A percentile compares a stretch with the other conserved stretches of the same genome.
Evolutionary conservation across 352 stramenopile genomes (phyloP).

Genomic region (Thalassiosira ordinaria): DNA sequence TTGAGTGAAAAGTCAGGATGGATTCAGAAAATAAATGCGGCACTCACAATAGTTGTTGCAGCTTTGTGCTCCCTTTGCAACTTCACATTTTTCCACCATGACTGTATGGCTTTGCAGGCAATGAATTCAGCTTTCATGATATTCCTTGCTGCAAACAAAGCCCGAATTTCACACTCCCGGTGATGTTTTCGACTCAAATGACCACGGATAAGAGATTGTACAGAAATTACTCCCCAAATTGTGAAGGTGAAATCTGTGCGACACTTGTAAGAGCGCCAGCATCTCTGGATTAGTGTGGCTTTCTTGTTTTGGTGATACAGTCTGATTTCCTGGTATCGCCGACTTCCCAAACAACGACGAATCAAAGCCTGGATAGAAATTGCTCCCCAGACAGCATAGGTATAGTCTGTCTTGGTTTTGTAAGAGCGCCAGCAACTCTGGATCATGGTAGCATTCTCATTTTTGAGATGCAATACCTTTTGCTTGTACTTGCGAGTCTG

Average conservation of each 20-base stretch:
- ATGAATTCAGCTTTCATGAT: conserved; percentile 25
- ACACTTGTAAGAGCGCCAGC: conserved; percentile 26
- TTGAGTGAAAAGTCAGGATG: neutral
- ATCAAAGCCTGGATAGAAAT: conserved; percentile 11
- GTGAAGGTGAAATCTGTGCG: conserved; percentile 3
- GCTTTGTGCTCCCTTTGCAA: conserved; percentile 4
- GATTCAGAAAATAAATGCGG: neutral
- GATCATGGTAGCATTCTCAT: conserved; percentile 26
- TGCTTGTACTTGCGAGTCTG: neutral
- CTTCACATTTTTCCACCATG: conserved; percentile 15
- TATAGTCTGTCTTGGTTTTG: conserved; percentile 4
- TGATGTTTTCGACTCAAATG: too few species aligned
- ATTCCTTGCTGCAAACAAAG: conserved; percentile 15
- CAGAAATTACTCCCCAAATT: conserved; percentile 11
- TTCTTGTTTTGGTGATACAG: neutral
- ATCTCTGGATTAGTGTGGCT: neutral
- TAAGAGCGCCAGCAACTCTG: conserved; percentile 12
- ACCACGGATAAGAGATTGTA: neutral
- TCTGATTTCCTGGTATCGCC: conserved; percentile 1
- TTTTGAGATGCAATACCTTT: neutral
- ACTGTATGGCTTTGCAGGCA: conserved; percentile 4
- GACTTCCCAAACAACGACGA: conserved; percentile 4
- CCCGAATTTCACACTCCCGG: neutral
- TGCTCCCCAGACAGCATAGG: neutral
- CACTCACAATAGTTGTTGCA: conserved; percentile 38